These are phyloP conservation scores for Berberis thunbergii DNA, from an alignment of 164 flowering plant species.

Conservation along the genomic window DNA sequence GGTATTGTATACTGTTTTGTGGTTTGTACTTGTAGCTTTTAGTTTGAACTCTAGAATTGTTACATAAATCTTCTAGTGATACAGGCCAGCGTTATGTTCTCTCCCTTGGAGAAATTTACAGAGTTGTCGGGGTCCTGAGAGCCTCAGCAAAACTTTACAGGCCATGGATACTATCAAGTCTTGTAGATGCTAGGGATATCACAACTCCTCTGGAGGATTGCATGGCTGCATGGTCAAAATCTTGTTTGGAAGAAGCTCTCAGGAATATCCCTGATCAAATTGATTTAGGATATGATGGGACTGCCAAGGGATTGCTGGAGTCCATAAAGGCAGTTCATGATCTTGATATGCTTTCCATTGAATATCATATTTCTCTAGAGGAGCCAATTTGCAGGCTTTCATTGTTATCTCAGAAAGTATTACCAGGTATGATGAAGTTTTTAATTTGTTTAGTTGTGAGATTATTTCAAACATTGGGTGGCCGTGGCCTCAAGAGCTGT, in stretches of 20 bases:
- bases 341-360: conserved; percentile 38
- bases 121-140: conserved; percentile 50
- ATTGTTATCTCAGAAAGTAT: conserved; percentile 24
- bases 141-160: conserved; percentile 51
- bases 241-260: conserved; percentile 67
- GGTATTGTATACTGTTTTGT: conserved; percentile 27
- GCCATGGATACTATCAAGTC: conserved; percentile 55
- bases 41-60: no score
- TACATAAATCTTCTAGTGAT: background rate
- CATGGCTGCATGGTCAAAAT: conserved; percentile 46
- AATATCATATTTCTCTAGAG: conserved; percentile 20
- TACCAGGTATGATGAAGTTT: conserved; percentile 82
- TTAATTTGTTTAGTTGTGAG: no score
- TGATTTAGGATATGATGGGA: conserved; percentile 20
- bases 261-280: conserved; percentile 19
- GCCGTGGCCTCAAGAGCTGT: no score
- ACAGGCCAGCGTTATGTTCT: conserved; percentile 57
- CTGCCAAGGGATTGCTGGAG: conserved; percentile 25
- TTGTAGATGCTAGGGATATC: conserved; percentile 19
- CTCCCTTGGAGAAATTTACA: conserved; percentile 76
- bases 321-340: conserved; percentile 42
- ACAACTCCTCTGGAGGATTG: conserved; percentile 48
- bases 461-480: no score
- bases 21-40: no score
- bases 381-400: conserved; percentile 50